Evolutionary conservation across 169 alveolate genomes (phyloP).

Genomic region (Babesia divergens): DNA sequence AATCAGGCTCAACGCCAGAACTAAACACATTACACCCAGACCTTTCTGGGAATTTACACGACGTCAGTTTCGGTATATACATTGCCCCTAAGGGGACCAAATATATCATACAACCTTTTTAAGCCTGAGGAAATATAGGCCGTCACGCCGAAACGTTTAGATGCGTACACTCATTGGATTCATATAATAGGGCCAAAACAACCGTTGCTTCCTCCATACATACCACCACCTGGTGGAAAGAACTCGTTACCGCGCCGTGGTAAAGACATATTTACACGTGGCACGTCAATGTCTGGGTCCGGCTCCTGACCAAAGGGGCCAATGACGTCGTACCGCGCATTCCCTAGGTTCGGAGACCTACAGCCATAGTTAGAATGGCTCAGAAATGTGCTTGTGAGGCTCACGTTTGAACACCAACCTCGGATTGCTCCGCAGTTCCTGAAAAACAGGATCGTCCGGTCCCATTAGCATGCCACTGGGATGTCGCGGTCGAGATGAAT

Average conservation of each 20-base stretch:
- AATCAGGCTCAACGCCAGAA: no score
- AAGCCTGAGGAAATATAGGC: no score
- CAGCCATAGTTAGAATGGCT: background rate
- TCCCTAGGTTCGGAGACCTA: background rate
- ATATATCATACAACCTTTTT: no score
- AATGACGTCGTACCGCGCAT: slow-evolving; percentile 70
- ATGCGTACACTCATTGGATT: no score
- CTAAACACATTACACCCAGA: no score
- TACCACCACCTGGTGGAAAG: slow-evolving; percentile 3
- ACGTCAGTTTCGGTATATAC: no score
- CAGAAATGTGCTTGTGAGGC: background rate
- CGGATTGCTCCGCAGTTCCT: background rate
- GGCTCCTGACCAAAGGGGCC: slow-evolving; percentile 79
- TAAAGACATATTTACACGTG: background rate
- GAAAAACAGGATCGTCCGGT: slow-evolving; percentile 71
- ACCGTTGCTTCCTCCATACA: background rate
- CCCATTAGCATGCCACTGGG: slow-evolving; percentile 79
- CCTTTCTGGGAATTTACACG: no score
- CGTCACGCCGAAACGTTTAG: no score
- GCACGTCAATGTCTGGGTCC: slow-evolving; percentile 65
- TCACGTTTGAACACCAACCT: slow-evolving; percentile 22
- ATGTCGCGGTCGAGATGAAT: slow-evolving; percentile 19
- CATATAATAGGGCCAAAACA: slow-evolving; percentile 3
- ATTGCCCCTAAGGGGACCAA: no score
- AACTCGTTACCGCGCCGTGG: background rate